Evolutionary conservation across 2,329 filamentous ascomycete genomes (phyloP), one percentile per base, ranked within the genome.

Genomic region (Colletotrichum phormii): DNA sequence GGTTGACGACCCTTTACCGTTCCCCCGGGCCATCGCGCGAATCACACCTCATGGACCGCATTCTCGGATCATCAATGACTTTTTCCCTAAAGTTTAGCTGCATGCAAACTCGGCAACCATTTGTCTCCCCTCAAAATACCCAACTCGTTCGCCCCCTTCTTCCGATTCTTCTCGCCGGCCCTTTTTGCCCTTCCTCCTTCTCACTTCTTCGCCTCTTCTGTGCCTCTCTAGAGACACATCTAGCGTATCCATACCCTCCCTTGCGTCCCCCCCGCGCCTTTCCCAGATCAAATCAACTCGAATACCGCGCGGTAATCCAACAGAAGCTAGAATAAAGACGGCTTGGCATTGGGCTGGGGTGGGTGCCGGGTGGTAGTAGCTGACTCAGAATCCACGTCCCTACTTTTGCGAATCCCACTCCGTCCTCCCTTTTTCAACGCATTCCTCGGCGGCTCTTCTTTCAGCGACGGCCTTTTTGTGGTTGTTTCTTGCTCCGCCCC

Each of bases 371-470:
- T 33, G 63, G 59, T 33, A 53, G 69, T 53, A 58, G 57, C 69
- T 72, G 69, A 72, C 69, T 72, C 70, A 72, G 59, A 72, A 35
- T 51, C 35, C 35, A 49, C 35, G 29, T 42, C 37, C 59, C 64
- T 18, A 42, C 37, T 42, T 68, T 59, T 46, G 58, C 37, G 37
- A 42, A 71, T 35, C 35, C 51, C 58, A 55, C 55, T 22, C 37
- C 51, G 12, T 22, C 13, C 53, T 53, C 65, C 33, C 37, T 60
- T 9, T 26, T 35, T 33, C 29, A 49, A 31, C n/a, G 18, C 12
- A 24, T 35, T 49, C 42, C 42, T 49, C 42, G 8, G 15, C 18
- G 42, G 42, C 42, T 49, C 42, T n/a, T 55, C 62, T 46, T 54
- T 67, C 49, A 51, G 35, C 42, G 37, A n/a, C 29, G 35, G 35